Conservation (phyloP, 495 filamentous ascomycete genomes). For the Lepraria neglecta region DNA sequence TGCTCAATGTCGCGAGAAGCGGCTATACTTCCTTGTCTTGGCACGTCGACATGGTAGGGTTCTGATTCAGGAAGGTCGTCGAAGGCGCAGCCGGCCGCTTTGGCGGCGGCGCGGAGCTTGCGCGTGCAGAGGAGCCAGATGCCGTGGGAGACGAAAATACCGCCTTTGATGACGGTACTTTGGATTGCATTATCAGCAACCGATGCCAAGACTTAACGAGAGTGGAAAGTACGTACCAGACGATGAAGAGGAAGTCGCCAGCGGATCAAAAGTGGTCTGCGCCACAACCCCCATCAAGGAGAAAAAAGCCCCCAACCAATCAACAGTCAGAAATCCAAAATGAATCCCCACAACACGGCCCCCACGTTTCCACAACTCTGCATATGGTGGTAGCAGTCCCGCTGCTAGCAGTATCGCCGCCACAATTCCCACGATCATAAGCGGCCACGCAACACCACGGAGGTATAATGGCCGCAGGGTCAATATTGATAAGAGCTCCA, state of each 20-base stretch:
- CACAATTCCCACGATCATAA: constrained; percentile 54
- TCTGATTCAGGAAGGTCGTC: constrained; percentile 52
- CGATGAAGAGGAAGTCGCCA: constrained; percentile 62
- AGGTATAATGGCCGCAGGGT: constrained; percentile 50
- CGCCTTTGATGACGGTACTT: constrained; percentile 55
- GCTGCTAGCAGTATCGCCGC: constrained; percentile 53
- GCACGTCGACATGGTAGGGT: constrained; percentile 15
- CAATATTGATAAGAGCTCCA: constrained; percentile 57
- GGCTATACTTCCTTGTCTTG: constrained; percentile 10
- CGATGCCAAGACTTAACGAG: neutral
- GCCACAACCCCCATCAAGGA: constrained; percentile 60
- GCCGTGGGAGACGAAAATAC: constrained; percentile 62
- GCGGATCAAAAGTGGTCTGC: constrained; percentile 62
- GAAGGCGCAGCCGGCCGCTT: constrained; percentile 50
- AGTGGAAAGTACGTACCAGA: constrained; percentile 45
- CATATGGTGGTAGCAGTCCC: constrained; percentile 64
- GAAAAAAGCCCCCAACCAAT: constrained; percentile 68
- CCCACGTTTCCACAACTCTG: constrained; percentile 63
- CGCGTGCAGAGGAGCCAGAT: constrained; percentile 63
- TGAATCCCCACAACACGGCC: constrained; percentile 66
- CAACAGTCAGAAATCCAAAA: constrained; percentile 61
- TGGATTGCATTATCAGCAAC: neutral
- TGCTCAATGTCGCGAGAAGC: constrained; percentile 7
- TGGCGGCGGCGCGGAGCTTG: constrained; percentile 51
- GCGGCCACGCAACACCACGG: constrained; percentile 48